phyloP scores from a whole-genome alignment of 176 grass and related monocot species.

The Carex scoparia region DNA sequence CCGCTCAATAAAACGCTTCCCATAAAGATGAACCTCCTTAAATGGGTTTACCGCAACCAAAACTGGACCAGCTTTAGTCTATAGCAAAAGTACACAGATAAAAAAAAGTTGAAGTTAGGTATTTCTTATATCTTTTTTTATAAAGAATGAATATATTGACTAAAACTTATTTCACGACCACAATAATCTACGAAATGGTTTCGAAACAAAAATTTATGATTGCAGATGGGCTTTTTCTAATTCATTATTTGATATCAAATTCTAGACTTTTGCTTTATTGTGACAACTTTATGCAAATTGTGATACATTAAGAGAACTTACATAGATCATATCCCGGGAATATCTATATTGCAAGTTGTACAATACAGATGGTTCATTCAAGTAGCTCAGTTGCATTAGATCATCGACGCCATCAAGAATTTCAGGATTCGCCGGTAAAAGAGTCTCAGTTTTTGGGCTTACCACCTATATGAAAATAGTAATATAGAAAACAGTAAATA shows the following conservation, averaged over 20 bases:
- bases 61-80: slow-evolving; percentile 99
- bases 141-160: not conserved
- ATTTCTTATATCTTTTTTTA: not conserved
- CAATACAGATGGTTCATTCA: slow-evolving; percentile 87
- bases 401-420: slow-evolving; percentile 96
- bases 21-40: slow-evolving; percentile 90
- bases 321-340: slow-evolving; percentile 78
- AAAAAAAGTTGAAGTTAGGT: not conserved
- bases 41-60: slow-evolving; percentile 96
- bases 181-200: not conserved
- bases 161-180: slow-evolving; percentile 13
- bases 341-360: slow-evolving; percentile 97
- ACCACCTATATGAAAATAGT: slow-evolving; percentile 52
- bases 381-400: slow-evolving; percentile 98
- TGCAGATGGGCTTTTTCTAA: not conserved
- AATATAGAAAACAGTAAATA: not conserved
- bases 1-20: slow-evolving; percentile 61
- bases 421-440: slow-evolving; percentile 93
- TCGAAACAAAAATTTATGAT: not conserved
- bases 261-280: not conserved
- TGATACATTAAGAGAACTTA: slow-evolving; percentile 37
- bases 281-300: not conserved
- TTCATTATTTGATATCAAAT: not conserved
- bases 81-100: slow-evolving; percentile 18
- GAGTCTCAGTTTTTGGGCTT: slow-evolving; percentile 56